A percentile compares a stretch with the other conserved stretches of the same genome.
phyloP scores from a whole-genome alignment of 768 basidiomycete genomes.

The Crucibulum laeve region DNA sequence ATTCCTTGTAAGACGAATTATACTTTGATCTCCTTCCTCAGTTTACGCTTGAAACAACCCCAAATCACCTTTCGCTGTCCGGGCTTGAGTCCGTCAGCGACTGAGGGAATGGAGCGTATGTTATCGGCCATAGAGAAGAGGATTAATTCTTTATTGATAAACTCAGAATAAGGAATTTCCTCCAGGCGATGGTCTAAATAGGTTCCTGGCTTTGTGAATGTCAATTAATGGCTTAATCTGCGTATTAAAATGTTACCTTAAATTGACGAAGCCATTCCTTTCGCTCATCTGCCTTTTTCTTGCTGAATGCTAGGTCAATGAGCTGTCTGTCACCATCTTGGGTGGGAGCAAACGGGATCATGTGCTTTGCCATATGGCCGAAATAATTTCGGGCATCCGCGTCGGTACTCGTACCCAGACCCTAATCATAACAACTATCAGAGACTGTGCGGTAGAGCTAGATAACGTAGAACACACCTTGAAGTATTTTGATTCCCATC shows the following conservation, averaged over 20 bases:
- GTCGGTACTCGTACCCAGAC: slow-evolving; percentile 91
- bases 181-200: slow-evolving; percentile 85
- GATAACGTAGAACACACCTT: slow-evolving; percentile 60
- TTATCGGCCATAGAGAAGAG: slow-evolving; percentile 99
- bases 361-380: slow-evolving; percentile 85
- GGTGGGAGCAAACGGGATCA: slow-evolving; percentile 85
- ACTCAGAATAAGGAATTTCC: slow-evolving; percentile 86
- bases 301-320: slow-evolving; percentile 98
- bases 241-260: slow-evolving; percentile 44
- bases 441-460: slow-evolving; percentile 2
- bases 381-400: slow-evolving; percentile 93
- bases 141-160: slow-evolving; percentile 97
- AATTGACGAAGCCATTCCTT: slow-evolving; percentile 98
- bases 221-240: slow-evolving; percentile 5
- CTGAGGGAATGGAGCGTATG: slow-evolving; percentile 93
- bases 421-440: slow-evolving; percentile 39
- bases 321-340: slow-evolving; percentile 81
- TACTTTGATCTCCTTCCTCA: slow-evolving; percentile 90
- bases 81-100: slow-evolving; percentile 93
- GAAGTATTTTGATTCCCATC: slow-evolving; percentile 95
- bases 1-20: not conserved
- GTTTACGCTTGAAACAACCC: slow-evolving; percentile 92
- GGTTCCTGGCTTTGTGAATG: slow-evolving; percentile 72
- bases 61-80: slow-evolving; percentile 97
- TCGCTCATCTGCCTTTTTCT: slow-evolving; percentile 97